These are phyloP conservation scores for Metschnikowia aberdeeniae DNA, from an alignment of 805 yeast species.

Conservation along the genomic window DNA sequence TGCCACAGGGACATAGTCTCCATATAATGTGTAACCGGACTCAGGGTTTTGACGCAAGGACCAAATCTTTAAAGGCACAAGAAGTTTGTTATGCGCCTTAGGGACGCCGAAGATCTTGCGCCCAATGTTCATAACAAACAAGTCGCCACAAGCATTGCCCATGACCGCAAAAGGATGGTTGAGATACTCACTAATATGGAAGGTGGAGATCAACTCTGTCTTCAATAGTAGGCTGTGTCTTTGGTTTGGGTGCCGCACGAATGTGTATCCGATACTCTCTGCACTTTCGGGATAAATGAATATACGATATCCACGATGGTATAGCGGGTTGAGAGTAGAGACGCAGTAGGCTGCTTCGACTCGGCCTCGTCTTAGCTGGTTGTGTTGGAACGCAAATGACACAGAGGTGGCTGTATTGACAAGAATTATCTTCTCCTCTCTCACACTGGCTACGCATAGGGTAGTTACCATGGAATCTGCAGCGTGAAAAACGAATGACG, in stretches of 20 bases:
- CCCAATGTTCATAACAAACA: constrained; percentile 34
- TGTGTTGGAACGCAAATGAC: constrained; percentile 16
- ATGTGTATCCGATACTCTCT: constrained; percentile 28
- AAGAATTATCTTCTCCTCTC: constrained; percentile 20
- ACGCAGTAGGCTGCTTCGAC: constrained; percentile 23
- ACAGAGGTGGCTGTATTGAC: constrained; percentile 30
- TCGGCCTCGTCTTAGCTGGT: constrained; percentile 27
- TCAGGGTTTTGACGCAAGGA: constrained; percentile 16
- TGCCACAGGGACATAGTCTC: constrained; percentile 27
- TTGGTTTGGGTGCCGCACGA: constrained; percentile 33
- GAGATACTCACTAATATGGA: constrained; percentile 27
- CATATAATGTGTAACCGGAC: constrained; percentile 17
- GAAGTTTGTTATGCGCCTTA: constrained; percentile 33
- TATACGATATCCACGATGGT: constrained; percentile 25
- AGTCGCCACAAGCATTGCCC: constrained; percentile 35
- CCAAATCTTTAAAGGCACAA: constrained; percentile 41
- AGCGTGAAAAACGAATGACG: constrained; percentile 31
- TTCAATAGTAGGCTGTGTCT: constrained; percentile 27
- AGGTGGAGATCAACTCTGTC: constrained; percentile 28
- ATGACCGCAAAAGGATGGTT: constrained; percentile 36
- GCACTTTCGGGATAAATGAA: constrained; percentile 25
- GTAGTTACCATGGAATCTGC: constrained; percentile 30
- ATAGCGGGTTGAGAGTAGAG: constrained; percentile 26
- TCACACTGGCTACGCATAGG: constrained; percentile 25
- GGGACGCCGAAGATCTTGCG: constrained; percentile 34